A percentile compares a stretch with the other conserved stretches of the same genome.
phyloP scores from a whole-genome alignment of 1,284 basidiomycete species.

The Anthracocystis setariae region DNA sequence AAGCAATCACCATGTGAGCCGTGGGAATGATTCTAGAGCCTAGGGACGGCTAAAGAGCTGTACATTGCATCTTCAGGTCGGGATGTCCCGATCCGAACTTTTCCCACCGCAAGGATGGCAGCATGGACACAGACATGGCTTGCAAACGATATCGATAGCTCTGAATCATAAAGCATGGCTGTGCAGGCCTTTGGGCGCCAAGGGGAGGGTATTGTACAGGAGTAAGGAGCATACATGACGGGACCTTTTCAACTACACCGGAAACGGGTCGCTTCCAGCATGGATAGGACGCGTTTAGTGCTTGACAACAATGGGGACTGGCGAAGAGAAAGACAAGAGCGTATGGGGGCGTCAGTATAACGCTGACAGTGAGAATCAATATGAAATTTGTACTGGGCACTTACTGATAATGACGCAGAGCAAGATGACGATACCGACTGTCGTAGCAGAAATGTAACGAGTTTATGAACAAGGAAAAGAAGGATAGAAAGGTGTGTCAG shows the following conservation, averaged over 20 bases:
- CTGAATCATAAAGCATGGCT: constrained; percentile 14
- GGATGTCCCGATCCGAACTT: too few species aligned
- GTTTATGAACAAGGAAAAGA: background rate
- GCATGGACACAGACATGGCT: too few species aligned
- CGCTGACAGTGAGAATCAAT: background rate
- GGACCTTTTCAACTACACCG: constrained; percentile 9
- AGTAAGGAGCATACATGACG: constrained; percentile 22
- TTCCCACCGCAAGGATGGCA: too few species aligned
- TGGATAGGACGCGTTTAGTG: constrained; percentile 17
- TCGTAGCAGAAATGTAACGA: background rate
- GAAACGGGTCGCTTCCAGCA: background rate
- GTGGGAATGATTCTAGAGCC: too few species aligned
- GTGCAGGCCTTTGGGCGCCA: constrained; percentile 11
- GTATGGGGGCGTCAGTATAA: background rate
- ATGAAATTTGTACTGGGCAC: constrained; percentile 15
- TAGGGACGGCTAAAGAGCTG: too few species aligned
- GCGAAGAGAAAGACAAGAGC: background rate
- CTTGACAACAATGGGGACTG: constrained; percentile 61
- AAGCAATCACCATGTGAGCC: too few species aligned
- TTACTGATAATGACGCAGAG: constrained; percentile 66
- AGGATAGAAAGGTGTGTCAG: background rate
- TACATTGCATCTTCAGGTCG: too few species aligned
- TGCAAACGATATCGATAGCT: background rate
- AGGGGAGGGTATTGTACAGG: constrained; percentile 38
- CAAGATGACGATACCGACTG: constrained; percentile 64